Percentiles rank a stretch among this genome's conserved stretches.
Conservation (phyloP, 495 filamentous ascomycete species). For the Chlorociboria aeruginascens region DNA sequence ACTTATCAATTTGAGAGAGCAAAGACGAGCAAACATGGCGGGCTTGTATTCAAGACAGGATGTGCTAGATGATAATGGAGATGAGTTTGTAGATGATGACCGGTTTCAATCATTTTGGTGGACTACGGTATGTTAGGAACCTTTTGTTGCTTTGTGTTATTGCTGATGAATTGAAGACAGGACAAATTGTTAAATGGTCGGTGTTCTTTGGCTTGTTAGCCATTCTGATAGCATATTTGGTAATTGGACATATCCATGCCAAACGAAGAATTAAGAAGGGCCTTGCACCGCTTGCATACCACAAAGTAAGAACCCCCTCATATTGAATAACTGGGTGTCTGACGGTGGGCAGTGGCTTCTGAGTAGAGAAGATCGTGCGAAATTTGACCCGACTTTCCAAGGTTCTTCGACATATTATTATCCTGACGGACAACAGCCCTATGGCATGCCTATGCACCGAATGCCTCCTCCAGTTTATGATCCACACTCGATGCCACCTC, state of each 20-base stretch:
- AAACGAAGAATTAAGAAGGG: slow-evolving; percentile 49
- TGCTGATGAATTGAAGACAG: slow-evolving; percentile 29
- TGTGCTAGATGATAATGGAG: not conserved
- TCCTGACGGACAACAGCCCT: slow-evolving; percentile 19
- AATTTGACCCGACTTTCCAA: slow-evolving; percentile 38
- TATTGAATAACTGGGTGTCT: not conserved
- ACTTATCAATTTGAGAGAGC: not conserved
- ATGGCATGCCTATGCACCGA: slow-evolving; percentile 35
- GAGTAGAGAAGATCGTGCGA: slow-evolving; percentile 38
- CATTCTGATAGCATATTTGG: slow-evolving; percentile 38
- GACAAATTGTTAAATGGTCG: slow-evolving; percentile 54
- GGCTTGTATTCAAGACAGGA: slow-evolving; percentile 2
- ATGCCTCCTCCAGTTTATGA: slow-evolving; percentile 19
- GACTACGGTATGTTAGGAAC: slow-evolving; percentile 6
- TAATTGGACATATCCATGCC: slow-evolving; percentile 56
- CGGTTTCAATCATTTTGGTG: slow-evolving; percentile 6
- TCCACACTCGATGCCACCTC: slow-evolving; percentile 39
- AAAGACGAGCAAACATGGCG: slow-evolving; percentile 1
- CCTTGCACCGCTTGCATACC: slow-evolving; percentile 49
- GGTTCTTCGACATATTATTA: slow-evolving; percentile 30
- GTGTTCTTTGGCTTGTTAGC: slow-evolving; percentile 45
- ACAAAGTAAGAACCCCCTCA: slow-evolving; percentile 39
- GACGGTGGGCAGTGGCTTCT: slow-evolving; percentile 45
- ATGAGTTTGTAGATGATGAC: slow-evolving; percentile 5
- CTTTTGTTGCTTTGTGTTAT: too few relatives aligned